Evolutionary conservation across 176 grass and related monocot species (phyloP).

Genomic region (Cenchrus fungigraminus): DNA sequence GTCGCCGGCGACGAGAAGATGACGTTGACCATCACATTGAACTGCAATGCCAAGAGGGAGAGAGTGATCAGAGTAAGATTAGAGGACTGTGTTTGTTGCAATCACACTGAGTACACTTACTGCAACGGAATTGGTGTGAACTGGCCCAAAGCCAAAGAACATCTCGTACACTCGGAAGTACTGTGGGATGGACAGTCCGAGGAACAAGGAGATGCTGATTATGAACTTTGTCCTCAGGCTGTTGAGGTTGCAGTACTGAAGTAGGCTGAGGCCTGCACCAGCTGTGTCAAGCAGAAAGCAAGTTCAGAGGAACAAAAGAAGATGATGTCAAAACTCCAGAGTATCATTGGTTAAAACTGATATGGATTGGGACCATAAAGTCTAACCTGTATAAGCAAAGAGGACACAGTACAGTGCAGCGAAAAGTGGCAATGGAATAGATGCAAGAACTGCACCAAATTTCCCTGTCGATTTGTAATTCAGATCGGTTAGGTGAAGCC

Average conservation of each 20-base stretch:
- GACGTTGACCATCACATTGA: conserved; percentile 90
- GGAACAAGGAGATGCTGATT: conserved; percentile 71
- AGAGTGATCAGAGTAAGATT: conserved; percentile 14
- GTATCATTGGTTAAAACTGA: background rate
- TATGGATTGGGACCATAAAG: background rate
- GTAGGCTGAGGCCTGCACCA: conserved; percentile 78
- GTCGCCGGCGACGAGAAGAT: conserved; percentile 91
- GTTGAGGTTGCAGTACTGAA: conserved; percentile 97
- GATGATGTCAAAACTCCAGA: background rate
- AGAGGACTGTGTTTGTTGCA: background rate
- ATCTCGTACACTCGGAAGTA: conserved; percentile 75
- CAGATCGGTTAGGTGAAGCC: conserved; percentile 2
- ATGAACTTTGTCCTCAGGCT: conserved; percentile 89
- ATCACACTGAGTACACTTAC: conserved; percentile 39
- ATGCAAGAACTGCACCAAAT: conserved; percentile 92
- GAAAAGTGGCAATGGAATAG: conserved; percentile 86
- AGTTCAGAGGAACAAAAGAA: background rate
- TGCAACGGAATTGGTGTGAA: conserved; percentile 61
- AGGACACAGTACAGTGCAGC: conserved; percentile 85
- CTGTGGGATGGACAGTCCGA: conserved; percentile 90
- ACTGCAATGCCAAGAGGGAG: conserved; percentile 56
- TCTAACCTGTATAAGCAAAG: conserved; percentile 84
- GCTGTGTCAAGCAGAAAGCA: conserved; percentile 50
- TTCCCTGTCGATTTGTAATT: conserved; percentile 59
- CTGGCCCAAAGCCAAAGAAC: conserved; percentile 72